Evolutionary conservation across 495 filamentous ascomycete species (phyloP), one percentile per base, ranked within the genome.

Genomic region (Patellaria atrata): DNA sequence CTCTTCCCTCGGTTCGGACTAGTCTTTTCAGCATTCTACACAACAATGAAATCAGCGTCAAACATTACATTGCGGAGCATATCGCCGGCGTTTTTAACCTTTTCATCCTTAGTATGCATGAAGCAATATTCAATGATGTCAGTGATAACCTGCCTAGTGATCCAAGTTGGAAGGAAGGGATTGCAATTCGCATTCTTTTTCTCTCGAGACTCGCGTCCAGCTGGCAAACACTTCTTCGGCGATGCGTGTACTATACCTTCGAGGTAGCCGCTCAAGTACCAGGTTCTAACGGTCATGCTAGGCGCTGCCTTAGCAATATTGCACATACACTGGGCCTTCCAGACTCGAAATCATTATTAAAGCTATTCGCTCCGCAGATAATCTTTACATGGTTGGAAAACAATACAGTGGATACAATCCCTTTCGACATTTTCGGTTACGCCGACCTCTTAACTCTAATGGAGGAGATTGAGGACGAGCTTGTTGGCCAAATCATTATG

Each of bases 341-440:
- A 22, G 63, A 69, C 24, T 62, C 80, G 1, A 68, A 65, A 45
- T 65, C 74, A 25, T 53, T 99, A 3, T 94, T 96, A 52, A 67
- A 63, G n/a, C 64, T 96, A 3, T 96, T 94, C 49, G 74, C 80
- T 12, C 75, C 85, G 15, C 91, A 99, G 53, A 65, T 96, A n/a
- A 62, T 96, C 3, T 92, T 82, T 52, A 92, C 85, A 0, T 96
- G 89, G 91, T 70, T 85, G 2, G 70, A 79, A 38, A 53, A 56
- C 1, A 35, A 47, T 8, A 67, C 77, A 31, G 56, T 64, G 17
- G 56, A 92, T 8, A 58, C 62, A 1, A 78, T 94, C 35, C 85
- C 89, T 6, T 94, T 71, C 45, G 59, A 63, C 28, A 79, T 86
- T 7, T 96, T 94, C 57, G 76, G 75, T 1, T 99, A 87, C 53